Evolutionary conservation across 306 rosid species (phyloP), one percentile per base, ranked within the genome.

Genomic region (Astragalus glycyphyllos): DNA sequence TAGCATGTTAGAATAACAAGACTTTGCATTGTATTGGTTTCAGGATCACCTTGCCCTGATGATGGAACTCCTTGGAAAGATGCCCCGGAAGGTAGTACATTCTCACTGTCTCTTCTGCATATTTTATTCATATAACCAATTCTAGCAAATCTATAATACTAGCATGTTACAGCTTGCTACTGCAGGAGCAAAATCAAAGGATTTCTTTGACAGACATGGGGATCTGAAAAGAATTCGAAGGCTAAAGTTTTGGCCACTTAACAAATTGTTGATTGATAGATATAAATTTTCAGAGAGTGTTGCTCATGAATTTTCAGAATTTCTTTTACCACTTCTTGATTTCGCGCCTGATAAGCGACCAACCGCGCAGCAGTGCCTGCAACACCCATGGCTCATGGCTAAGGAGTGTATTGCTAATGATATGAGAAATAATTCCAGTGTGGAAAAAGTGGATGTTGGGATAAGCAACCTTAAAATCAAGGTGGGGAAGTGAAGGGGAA

Each of bases 61-160:
- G 99, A 95, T 95, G 97, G 99, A 95, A 83, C 91, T 95, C 70
- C 97, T 95, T 46, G 97, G 97, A 69, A 91, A 91, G 89, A 91
- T 94, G 76, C 97, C 97, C 5, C 86, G 92, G 68, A 94, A 89
- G 96, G 98, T 90, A 55, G 53, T 48, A 10, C 8, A 26, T 69
- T 61, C 61, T 32, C 32, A 4, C 47, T 34, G 32, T 73, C 46
- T 46, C 57, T 31, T n/a, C n/a, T n/a, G n/a, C n/a, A 26, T 54
- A 34, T 47, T 49, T 57, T 72, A 54, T 16, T 58, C 16, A 9
- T 68, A 13, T 34, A 47, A 64, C 63, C 41, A 15, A 60, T 75
- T 72, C 3, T 41, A 68, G 17, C 35, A 50, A 76, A 45, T 74
- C 64, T 82, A 75, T 82, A 75, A 63, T 83, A 69, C 60, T 75